A percentile compares a stretch with the other conserved stretches of the same genome.
Evolutionary conservation across 257 asterid genomes (phyloP).

Genomic region (Solanum rostratum): DNA sequence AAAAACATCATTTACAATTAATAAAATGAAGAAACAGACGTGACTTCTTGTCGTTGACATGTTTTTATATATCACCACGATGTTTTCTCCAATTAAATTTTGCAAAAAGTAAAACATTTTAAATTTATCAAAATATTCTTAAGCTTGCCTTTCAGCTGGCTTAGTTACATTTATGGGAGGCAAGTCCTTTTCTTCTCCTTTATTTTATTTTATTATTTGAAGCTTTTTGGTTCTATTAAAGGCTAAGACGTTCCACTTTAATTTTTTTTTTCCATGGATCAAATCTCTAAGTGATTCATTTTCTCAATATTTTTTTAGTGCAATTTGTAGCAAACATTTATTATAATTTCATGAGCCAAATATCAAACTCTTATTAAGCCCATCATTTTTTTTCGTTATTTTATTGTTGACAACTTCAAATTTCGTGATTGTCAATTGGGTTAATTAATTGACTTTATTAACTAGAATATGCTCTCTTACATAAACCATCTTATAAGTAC

Average conservation of each 20-base stretch:
- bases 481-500: not conserved
- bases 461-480: not conserved
- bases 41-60: slow-evolving; percentile 67
- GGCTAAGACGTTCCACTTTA: slow-evolving; percentile 4
- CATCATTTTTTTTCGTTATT: not conserved
- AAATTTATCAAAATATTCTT: slow-evolving; percentile 24
- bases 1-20: not conserved
- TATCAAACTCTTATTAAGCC: not conserved
- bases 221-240: slow-evolving; percentile 10
- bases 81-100: slow-evolving; percentile 9
- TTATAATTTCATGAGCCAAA: not conserved
- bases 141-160: slow-evolving; percentile 12
- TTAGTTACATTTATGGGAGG: slow-evolving; percentile 49
- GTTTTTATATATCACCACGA: slow-evolving; percentile 16
- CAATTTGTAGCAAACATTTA: not conserved
- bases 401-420: not conserved
- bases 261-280: not conserved
- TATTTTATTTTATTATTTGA: slow-evolving; percentile 2
- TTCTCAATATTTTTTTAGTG: not conserved
- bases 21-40: slow-evolving; percentile 32
- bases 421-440: not conserved
- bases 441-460: not conserved
- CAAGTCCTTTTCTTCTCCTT: slow-evolving; percentile 31
- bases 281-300: slow-evolving; percentile 8
- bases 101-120: slow-evolving; percentile 28